Evolutionary conservation across 139 green algal genomes (phyloP), one percentile per base, ranked within the genome.

Genomic region (Yamagishiella unicocca): DNA sequence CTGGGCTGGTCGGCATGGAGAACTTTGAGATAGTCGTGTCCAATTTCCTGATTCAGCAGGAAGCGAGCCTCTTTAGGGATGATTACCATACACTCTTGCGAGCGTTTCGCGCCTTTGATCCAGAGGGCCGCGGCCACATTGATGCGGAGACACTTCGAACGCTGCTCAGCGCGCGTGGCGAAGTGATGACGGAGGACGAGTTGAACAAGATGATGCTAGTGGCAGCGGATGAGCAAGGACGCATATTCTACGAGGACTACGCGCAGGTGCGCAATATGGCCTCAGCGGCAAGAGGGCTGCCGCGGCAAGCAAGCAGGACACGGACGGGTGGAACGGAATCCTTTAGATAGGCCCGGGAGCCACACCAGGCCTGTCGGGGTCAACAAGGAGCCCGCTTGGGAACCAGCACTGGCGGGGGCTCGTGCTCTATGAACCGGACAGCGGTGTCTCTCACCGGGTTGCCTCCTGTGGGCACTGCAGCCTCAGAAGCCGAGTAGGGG

Each of bases 11-110:
- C 4, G n/a, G 55, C 25, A 24, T 82, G n/a, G 83, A 91, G 62
- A 66, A 82, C 45, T 82, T 93, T 66, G 90, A 93, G 74, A 40
- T 67, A 7, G 90, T 93, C 1, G 74, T 93, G 31, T 64, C 68
- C 1, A 89, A 75, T 5, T 88, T 88, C 61, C 67, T 90, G 6
- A 76, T 84, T 29, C 66, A 89, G 61, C 79, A 88, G 70, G 82
- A 86, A 35, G 58, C 76, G 7, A 72, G 64, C 5, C 45, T 87
- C 29, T 74, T 87, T 40, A 55, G 93, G 25, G 93, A 94, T 35
- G 86, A 93, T 83, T 93, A 94, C 70, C 89, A 93, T 78, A 93
- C 85, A 7, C 83, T 95, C 0, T 84, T 94, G 45, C 88, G 93
- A 0, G 91, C 93, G 1, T 93, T 95, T 73, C 83, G 87, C 14